Evolutionary conservation across 2,329 filamentous ascomycete genomes (phyloP), one percentile per base, ranked within the genome.

Genomic region (Sporothrix schenckii): DNA sequence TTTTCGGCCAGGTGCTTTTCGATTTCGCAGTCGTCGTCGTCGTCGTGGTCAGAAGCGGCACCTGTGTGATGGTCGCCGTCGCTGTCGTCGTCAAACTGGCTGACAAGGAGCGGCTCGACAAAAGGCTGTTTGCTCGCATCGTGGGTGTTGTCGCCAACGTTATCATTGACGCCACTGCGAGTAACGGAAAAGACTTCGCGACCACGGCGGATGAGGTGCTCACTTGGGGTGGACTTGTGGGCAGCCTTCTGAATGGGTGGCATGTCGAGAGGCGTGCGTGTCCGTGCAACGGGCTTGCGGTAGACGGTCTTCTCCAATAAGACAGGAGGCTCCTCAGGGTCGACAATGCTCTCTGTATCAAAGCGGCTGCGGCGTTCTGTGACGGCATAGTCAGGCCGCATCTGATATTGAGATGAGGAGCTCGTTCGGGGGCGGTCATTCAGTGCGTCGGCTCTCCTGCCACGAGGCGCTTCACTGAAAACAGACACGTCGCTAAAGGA

Each of bases 291-390:
- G 1, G 70, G 68, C 63, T 69, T 68, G 24, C 68, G 47, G 68
- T 70, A 72, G 41, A 72, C 68, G 1, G 71, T 68, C 13, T 47
- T 52, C 56, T 58, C 58, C 39, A 72, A 21, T 10, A 72, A 16
- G 1, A 67, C 11, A 2, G 63, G 70, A 10, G 49, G 21, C 9
- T 63, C 58, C 3, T 68, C 53, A 44, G n/a, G 54, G 27, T 44
- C 44, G 6, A n/a, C 53, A 24, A 19, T 24, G n/a, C 6, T 60
- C n/a, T 30, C 52, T 30, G 52, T 7, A 27, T 54, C 24, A 16
- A 54, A 21, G 19, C 2, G n/a, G 11, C 67, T 13, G 19, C 44
- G 19, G 47, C 50, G 53, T 21, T 44, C 34, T 1, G 24, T 21
- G 24, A 58, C 13, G 54, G 19, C 27, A 21, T 49, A 63, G 47